These are phyloP conservation scores for Cordyceps militaris DNA, from an alignment of 2,329 filamentous ascomycete species.

Conservation along the genomic window DNA sequence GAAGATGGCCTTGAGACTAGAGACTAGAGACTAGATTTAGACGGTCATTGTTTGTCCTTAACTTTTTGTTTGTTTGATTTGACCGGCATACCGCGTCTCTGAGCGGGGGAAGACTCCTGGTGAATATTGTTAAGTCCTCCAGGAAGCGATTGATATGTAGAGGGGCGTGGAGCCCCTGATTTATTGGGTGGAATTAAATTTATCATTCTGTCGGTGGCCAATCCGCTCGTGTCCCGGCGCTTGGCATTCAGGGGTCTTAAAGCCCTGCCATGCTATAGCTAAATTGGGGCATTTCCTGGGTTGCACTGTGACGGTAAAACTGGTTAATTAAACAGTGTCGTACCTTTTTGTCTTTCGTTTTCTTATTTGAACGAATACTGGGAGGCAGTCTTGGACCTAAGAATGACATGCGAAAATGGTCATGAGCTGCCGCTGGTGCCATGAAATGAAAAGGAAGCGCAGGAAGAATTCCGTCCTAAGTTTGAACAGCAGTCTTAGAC, in stretches of 20 bases:
- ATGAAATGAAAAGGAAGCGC: background rate
- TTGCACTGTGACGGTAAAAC: conserved; percentile 2
- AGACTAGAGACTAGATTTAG: no score
- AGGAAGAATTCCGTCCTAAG: background rate
- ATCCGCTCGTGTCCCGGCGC: background rate
- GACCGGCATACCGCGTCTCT: no score
- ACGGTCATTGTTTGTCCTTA: no score
- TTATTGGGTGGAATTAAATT: no score
- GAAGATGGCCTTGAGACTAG: no score
- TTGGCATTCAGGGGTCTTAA: background rate
- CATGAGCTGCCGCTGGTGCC: background rate
- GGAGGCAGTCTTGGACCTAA: background rate
- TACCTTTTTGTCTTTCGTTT: no score
- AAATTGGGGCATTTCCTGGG: background rate
- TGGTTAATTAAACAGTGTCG: conserved; percentile 6
- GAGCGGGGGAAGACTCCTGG: no score
- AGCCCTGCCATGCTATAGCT: background rate
- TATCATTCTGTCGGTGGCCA: background rate
- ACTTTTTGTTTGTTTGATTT: no score
- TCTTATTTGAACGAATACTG: no score
- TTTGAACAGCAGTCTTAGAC: background rate
- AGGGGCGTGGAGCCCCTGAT: no score
- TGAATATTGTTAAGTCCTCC: no score
- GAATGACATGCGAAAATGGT: background rate
- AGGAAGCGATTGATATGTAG: no score